These are phyloP conservation scores for Xylaria telfairii DNA, from an alignment of 495 filamentous ascomycete species.

Conservation along the genomic window DNA sequence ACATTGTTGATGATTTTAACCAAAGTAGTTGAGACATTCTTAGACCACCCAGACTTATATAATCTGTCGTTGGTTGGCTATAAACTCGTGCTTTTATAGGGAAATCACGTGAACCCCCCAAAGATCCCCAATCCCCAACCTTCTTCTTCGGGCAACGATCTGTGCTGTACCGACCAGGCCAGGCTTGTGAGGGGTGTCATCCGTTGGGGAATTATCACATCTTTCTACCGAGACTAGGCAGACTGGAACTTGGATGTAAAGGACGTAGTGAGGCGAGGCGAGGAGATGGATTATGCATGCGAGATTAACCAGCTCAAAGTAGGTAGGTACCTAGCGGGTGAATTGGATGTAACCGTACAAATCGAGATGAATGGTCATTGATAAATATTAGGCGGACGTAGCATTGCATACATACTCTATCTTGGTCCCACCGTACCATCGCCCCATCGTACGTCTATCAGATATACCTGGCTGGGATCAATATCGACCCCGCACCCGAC, in stretches of 20 bases:
- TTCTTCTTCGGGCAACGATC: conserved; percentile 13
- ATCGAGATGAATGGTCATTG: too few relatives aligned
- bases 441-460: background rate
- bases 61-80: background rate
- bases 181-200: background rate
- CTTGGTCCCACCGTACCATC: too few relatives aligned
- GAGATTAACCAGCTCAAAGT: too few relatives aligned
- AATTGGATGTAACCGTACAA: too few relatives aligned
- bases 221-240: background rate
- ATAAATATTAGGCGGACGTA: too few relatives aligned
- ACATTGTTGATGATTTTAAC: background rate
- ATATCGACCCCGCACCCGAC: conserved; percentile 11
- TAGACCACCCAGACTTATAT: background rate
- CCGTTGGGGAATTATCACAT: background rate
- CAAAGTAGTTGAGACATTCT: background rate
- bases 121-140: background rate
- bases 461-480: too few relatives aligned
- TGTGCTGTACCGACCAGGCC: background rate
- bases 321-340: too few relatives aligned
- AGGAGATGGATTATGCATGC: too few relatives aligned
- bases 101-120: conserved; percentile 1
- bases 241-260: too few relatives aligned
- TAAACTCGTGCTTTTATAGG: background rate
- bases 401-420: too few relatives aligned
- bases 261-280: too few relatives aligned